Conservation (phyloP, 371 early-diverging fungal species). For the Blastocladiella emersonii region DNA sequence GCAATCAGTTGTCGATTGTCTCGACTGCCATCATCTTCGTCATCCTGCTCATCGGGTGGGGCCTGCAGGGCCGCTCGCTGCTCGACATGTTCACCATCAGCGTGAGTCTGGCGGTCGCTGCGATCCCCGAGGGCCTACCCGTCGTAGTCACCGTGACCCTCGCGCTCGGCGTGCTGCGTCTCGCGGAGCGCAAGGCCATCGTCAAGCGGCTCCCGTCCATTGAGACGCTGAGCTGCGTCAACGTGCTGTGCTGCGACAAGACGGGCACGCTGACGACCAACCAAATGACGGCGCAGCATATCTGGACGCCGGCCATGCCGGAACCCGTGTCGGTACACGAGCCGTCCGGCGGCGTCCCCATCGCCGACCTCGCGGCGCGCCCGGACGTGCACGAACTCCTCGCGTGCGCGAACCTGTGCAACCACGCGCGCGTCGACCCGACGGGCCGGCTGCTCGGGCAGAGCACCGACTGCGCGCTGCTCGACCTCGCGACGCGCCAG, state of each 20-base stretch:
- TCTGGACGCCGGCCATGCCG: conserved; percentile 39
- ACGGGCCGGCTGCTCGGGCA: conserved; percentile 57
- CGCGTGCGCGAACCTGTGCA: conserved; percentile 36
- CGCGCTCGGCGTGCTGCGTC: conserved; percentile 72
- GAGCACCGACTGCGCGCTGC: conserved; percentile 71
- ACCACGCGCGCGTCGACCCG: conserved; percentile 56
- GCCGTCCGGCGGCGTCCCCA: neutral
- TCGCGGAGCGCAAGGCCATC: conserved; percentile 75
- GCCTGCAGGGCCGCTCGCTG: conserved; percentile 72
- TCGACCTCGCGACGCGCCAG: conserved; percentile 41
- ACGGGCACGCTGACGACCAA: conserved; percentile 68
- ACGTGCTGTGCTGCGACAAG: conserved; percentile 84
- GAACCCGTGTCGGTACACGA: neutral
- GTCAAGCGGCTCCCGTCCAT: conserved; percentile 82
- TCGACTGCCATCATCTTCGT: conserved; percentile 81
- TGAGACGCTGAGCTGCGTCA: conserved; percentile 82
- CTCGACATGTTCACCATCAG: conserved; percentile 92
- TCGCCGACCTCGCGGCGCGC: neutral
- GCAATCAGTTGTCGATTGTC: conserved; percentile 63
- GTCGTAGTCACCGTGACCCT: conserved; percentile 85
- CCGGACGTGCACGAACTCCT: neutral
- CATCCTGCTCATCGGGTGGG: conserved; percentile 66
- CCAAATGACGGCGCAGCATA: conserved; percentile 64
- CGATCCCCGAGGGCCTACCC: conserved; percentile 89
- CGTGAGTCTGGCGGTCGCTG: conserved; percentile 80